phyloP scores from a whole-genome alignment of 2,329 filamentous ascomycete species.

The Hypomyces rosellus region DNA sequence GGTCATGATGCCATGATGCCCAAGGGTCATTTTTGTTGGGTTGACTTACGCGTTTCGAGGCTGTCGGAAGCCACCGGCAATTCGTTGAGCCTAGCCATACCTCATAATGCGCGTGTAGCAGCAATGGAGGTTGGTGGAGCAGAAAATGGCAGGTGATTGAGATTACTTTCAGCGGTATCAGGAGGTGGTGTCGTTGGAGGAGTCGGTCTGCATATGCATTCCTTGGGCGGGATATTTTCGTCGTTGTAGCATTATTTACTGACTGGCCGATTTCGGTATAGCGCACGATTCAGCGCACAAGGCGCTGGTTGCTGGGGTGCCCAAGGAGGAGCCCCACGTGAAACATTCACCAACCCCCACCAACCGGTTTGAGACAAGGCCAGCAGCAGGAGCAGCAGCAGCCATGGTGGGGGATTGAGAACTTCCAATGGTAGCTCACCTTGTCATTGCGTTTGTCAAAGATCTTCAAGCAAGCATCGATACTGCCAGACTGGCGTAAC shows the following conservation, averaged over 20 bases:
- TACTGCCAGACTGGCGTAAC: not conserved
- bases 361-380: not conserved
- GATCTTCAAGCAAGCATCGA: not conserved
- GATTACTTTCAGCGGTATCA: not conserved
- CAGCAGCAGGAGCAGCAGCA: too few relatives aligned
- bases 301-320: slow-evolving; percentile 25
- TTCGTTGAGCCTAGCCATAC: slow-evolving; percentile 79
- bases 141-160: not conserved
- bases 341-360: not conserved
- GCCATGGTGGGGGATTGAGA: not conserved
- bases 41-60: slow-evolving; percentile 61
- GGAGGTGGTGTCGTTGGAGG: slow-evolving; percentile 1
- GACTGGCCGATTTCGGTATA: slow-evolving; percentile 22
- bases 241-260: slow-evolving; percentile 30
- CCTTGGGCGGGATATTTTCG: slow-evolving; percentile 14
- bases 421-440: not conserved
- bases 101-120: slow-evolving; percentile 32
- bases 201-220: slow-evolving; percentile 8
- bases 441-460: not conserved
- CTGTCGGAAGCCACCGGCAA: slow-evolving; percentile 60
- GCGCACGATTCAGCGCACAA: slow-evolving; percentile 11
- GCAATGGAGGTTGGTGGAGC: not conserved
- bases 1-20: slow-evolving; percentile 9
- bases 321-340: slow-evolving; percentile 10
- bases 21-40: not conserved